Evolutionary conservation across 2,329 filamentous ascomycete species (phyloP).

Genomic region (Bipolaris sorokiniana): DNA sequence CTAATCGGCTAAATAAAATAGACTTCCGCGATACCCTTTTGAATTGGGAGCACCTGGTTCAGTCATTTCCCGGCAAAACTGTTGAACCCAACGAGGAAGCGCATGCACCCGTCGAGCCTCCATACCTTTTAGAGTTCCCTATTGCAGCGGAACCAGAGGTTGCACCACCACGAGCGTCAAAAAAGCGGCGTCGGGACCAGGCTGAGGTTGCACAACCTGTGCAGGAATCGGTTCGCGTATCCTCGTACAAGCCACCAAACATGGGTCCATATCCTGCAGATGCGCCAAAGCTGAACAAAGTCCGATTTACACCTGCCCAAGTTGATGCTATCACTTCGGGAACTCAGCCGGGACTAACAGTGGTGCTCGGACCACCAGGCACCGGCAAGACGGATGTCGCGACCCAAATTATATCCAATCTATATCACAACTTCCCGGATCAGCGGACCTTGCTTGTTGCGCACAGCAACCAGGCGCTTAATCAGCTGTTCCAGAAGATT

Average conservation of each 20-base stretch:
- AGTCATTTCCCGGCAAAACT: constrained; percentile 85
- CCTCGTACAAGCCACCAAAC: constrained; percentile 87
- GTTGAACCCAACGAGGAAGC: constrained; percentile 78
- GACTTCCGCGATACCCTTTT: constrained; percentile 95
- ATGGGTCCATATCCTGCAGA: constrained; percentile 89
- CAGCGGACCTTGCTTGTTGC: constrained; percentile 92
- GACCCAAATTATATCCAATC: constrained; percentile 97
- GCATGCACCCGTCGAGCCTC: constrained; percentile 78
- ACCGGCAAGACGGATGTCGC: constrained; percentile 99
- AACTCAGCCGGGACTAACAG: constrained; percentile 89
- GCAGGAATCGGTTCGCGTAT: constrained; percentile 72
- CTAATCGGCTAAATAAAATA: constrained; percentile 76
- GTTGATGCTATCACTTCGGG: constrained; percentile 92
- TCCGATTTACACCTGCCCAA: constrained; percentile 90
- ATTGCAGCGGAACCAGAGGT: constrained; percentile 48
- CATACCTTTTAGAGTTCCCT: constrained; percentile 78
- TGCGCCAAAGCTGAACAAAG: constrained; percentile 76
- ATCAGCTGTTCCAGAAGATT: constrained; percentile 98
- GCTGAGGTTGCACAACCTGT: constrained; percentile 67
- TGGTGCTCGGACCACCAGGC: constrained; percentile 93
- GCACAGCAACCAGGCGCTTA: constrained; percentile 96
- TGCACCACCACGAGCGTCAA: constrained; percentile 66
- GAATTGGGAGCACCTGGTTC: constrained; percentile 91
- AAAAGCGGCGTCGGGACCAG: constrained; percentile 83
- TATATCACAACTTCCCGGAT: constrained; percentile 96